Base-by-base conservation (phyloP, 306 rosid species). In the Malus fusca region DNA sequence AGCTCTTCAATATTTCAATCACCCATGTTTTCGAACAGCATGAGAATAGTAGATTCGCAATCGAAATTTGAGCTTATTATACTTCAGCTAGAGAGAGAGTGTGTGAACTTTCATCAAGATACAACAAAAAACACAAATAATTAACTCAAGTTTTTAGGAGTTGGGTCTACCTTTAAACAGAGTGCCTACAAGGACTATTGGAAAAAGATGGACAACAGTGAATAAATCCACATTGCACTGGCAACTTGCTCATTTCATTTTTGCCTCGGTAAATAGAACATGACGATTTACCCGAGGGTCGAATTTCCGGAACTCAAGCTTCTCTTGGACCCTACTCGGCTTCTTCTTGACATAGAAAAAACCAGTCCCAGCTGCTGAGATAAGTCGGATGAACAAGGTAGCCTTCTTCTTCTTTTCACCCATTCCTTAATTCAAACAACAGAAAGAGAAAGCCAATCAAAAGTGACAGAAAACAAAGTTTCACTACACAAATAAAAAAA, bases 291-390 rank as follows among this genome's bases (percentile, higher is more conserved):
- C 98, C 72, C 95, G 80, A 7, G 98, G 97, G 71, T 94, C 97
- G 58, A 74, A 94, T 76, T 94, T 94, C 15, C 93, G 85, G 66
- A 94, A 92, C 86, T 94, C 96, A 17, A 94, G 98, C 87, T 92
- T 92, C 85, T 91, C 98, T 10, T 87, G 84, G 35, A 90, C 73
- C 79, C 80, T 88, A 26, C 96, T 86, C 18, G 98, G 97, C 80
- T 94, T 94, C 82, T 89, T 89, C 93, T 94, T 94, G 19, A 94
- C 97, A 68, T 94, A 90, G 86, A 94, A 94, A 86, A 94, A 94
- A 46, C 98, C 97, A 58, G 97, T 94, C 46, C 97, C 97, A 17
- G 96, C 97, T 78, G 96, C 94, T 31, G 97, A 94, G 22, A 94
- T 92, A 40, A 94, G 93, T 63, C 91, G 84, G 22, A 94, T 84